phyloP scores from a whole-genome alignment of 306 rosid genomes.

The Inga oerstediana region DNA sequence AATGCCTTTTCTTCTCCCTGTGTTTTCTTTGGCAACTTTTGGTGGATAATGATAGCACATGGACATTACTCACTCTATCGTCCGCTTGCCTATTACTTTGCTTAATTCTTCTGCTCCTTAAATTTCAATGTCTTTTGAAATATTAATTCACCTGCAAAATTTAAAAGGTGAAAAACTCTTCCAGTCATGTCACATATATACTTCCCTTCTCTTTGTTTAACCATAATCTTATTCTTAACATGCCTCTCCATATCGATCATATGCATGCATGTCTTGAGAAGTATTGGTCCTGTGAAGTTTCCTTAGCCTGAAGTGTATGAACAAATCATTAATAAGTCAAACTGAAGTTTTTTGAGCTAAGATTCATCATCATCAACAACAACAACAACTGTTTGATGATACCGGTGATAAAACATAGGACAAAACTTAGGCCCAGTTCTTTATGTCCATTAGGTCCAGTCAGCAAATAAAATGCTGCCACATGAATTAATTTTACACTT shows the following conservation, averaged over 20 bases:
- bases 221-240: not conserved
- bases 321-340: no score
- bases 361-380: no score
- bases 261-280: not conserved
- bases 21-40: conserved; percentile 6
- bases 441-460: no score
- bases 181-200: conserved; percentile 9
- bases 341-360: no score
- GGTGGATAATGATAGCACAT: not conserved
- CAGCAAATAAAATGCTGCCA: no score
- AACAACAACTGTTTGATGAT: no score
- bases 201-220: not conserved
- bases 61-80: not conserved
- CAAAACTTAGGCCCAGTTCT: no score
- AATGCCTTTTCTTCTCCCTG: not conserved
- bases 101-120: not conserved
- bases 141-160: not conserved
- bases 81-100: conserved; percentile 36
- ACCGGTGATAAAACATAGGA: no score
- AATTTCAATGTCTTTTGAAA: not conserved
- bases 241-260: not conserved
- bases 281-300: no score
- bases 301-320: no score
- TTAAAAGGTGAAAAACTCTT: not conserved
- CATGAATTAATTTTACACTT: no score